Conservation (phyloP, 2,329 filamentous ascomycete genomes). For the Fusarium verticillioides region DNA sequence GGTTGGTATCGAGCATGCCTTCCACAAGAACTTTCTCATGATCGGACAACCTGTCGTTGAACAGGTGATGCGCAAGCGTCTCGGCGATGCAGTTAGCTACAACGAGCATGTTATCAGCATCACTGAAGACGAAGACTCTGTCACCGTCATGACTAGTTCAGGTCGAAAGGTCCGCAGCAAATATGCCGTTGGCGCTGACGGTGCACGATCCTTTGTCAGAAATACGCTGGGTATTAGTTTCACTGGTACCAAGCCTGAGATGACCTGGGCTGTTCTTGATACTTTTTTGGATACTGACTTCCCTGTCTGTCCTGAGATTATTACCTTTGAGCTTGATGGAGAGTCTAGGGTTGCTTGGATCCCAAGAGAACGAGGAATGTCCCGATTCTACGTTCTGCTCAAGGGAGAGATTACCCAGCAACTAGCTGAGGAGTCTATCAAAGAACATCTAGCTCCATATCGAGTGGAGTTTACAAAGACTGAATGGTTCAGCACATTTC, state of each 20-base stretch:
- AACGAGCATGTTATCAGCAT: slow-evolving; percentile 55
- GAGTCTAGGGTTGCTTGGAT: slow-evolving; percentile 62
- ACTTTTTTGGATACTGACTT: slow-evolving; percentile 62
- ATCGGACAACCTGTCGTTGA: slow-evolving; percentile 61
- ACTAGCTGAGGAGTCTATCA: slow-evolving; percentile 55
- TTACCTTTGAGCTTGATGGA: slow-evolving; percentile 58
- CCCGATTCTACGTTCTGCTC: slow-evolving; percentile 59
- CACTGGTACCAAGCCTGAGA: slow-evolving; percentile 60
- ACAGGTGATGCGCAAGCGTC: slow-evolving; percentile 49
- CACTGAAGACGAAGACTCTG: slow-evolving; percentile 66
- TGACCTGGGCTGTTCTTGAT: slow-evolving; percentile 61
- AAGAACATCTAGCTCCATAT: slow-evolving; percentile 57
- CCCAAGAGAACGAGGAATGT: slow-evolving; percentile 58
- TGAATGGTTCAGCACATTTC: slow-evolving; percentile 63
- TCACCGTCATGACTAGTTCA: slow-evolving; percentile 49
- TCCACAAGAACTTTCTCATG: slow-evolving; percentile 62
- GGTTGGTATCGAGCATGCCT: slow-evolving; percentile 56
- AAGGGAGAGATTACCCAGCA: slow-evolving; percentile 57
- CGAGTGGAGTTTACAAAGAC: slow-evolving; percentile 55
- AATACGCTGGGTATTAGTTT: slow-evolving; percentile 53
- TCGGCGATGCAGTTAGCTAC: slow-evolving; percentile 51
- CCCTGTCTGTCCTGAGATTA: slow-evolving; percentile 57
- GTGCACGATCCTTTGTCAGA: slow-evolving; percentile 61
- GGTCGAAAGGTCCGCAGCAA: slow-evolving; percentile 49
- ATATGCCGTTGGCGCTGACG: slow-evolving; percentile 64